Conservation (phyloP, 2,329 filamentous ascomycete genomes). For the Fusarium tjaetaba region DNA sequence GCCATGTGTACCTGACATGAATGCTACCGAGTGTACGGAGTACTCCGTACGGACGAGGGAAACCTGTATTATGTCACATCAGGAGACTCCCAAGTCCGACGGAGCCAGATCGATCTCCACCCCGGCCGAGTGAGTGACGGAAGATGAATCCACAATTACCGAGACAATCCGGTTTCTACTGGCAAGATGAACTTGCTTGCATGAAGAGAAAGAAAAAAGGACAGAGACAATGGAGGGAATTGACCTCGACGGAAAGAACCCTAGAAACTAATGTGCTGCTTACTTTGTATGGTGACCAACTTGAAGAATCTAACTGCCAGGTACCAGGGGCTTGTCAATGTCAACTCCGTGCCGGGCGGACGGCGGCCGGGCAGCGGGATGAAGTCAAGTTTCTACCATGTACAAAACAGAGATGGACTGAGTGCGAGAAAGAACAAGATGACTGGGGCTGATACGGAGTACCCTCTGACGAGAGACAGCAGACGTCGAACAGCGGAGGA, state of each 20-base stretch:
- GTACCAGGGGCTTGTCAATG: background rate
- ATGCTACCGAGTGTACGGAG: background rate
- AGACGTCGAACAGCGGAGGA: slow-evolving; percentile 34
- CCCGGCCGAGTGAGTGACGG: slow-evolving; percentile 38
- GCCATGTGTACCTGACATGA: background rate
- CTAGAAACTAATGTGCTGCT: background rate
- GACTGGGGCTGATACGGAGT: slow-evolving; percentile 8
- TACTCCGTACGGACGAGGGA: background rate
- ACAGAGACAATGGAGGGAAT: background rate
- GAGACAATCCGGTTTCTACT: background rate
- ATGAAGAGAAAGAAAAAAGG: background rate
- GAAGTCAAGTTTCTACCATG: slow-evolving; percentile 24
- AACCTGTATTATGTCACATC: background rate
- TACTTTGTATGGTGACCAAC: background rate
- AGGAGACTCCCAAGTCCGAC: slow-evolving; percentile 7
- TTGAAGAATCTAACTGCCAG: background rate
- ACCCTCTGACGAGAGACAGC: slow-evolving; percentile 3
- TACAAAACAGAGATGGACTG: slow-evolving; percentile 1
- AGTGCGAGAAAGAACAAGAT: slow-evolving; percentile 2
- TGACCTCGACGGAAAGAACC: background rate
- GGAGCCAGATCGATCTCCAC: slow-evolving; percentile 22
- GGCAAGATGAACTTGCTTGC: background rate
- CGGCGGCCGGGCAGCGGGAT: background rate
- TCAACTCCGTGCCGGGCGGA: slow-evolving; percentile 3
- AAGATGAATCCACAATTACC: slow-evolving; percentile 2